Percentiles rank a stretch among this genome's conserved stretches.
Conservation (phyloP, 192 early-diverging fungal genomes). For the Podochytrium sp. region DNA sequence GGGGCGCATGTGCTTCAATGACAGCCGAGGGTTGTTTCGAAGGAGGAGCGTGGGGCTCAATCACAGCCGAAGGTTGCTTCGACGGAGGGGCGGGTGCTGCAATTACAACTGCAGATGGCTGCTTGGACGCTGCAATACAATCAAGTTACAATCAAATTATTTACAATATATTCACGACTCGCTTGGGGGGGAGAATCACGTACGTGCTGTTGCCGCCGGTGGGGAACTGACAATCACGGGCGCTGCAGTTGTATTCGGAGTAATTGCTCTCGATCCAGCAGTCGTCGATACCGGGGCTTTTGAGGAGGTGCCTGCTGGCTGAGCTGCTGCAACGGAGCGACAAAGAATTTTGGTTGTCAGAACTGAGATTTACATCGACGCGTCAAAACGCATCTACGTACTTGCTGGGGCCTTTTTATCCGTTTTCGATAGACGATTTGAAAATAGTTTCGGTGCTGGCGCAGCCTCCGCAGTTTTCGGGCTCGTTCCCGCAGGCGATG, state of each 20-base stretch:
- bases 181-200: too few species aligned
- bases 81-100: background rate
- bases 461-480: background rate
- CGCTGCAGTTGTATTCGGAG: background rate
- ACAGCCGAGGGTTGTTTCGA: background rate
- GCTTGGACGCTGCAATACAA: background rate
- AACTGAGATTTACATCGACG: background rate
- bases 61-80: background rate
- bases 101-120: background rate
- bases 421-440: background rate
- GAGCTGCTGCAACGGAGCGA: too few species aligned
- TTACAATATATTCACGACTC: too few species aligned
- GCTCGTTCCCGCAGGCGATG: background rate
- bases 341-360: too few species aligned
- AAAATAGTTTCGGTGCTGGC: background rate
- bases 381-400: background rate
- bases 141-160: too few species aligned
- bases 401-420: background rate
- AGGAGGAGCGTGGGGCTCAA: background rate
- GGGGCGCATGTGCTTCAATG: background rate
- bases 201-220: background rate
- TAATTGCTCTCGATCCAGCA: background rate
- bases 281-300: background rate
- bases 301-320: background rate
- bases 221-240: background rate